Evolutionary conservation across 495 filamentous ascomycete genomes (phyloP), one percentile per base, ranked within the genome.

Genomic region (Trichocladium uniseriatum): DNA sequence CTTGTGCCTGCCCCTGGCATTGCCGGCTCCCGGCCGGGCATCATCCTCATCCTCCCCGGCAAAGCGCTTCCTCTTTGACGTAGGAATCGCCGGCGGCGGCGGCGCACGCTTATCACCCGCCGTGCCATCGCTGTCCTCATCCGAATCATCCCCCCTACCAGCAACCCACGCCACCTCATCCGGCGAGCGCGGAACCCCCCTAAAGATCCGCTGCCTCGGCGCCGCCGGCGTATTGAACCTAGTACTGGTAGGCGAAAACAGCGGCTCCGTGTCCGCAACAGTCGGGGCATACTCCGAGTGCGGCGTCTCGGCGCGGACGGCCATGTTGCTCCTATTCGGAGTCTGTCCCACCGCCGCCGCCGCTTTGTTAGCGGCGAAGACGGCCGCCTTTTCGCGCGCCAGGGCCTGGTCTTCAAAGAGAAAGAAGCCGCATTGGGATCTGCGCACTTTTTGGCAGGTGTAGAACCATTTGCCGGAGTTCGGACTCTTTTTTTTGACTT

Each of bases 401-500:
- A 73, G 64, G 0, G 84, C 84, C n/a, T 79, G 75, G 22, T 79
- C 76, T 22, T 73, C 70, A 78, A 80, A 89, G 2, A 88, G 65
- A 60, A 87, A 90, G 71, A 89, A 89, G 14, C 70, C 67, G 63
- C 86, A 90, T 32, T 69, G 66, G 19, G 55, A 55, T 1, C 65
- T 55, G 24, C 71, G 67, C 7, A 66, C 59, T 51, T 77, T 74
- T 48, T 77, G 77, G 60, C 85, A 89, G 6, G 71, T 79, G 57
- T 83, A 87, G 62, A 89, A 87, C 60, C 69, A 77, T 51, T 75
- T 61, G n/a, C 81, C 81, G 45, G 81, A 70, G 56, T 89, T 87
- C 34, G 63, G 57, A 0, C 78, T 75, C n/a, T 77, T 74, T 50
- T 86, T 89, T 59, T 78, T 85, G 5, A 78, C 78, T 52, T 79